A percentile compares a stretch with the other conserved stretches of the same genome.
Evolutionary conservation across 1,284 basidiomycete species (phyloP).

Genomic region (Malassezia caprae): DNA sequence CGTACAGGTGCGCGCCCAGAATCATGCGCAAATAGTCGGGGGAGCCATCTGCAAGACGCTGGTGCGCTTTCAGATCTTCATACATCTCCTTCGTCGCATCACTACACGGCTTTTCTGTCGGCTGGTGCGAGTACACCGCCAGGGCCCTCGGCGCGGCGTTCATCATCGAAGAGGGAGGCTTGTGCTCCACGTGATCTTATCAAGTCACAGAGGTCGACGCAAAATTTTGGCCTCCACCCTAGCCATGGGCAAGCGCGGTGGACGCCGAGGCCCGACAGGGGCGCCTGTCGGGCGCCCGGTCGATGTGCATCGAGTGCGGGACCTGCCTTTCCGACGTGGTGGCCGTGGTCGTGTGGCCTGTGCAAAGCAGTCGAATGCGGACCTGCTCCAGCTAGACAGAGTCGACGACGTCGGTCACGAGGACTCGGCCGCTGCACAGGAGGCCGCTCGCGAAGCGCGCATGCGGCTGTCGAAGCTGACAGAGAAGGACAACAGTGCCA

Average conservation of each 20-base stretch:
- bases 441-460: constrained; percentile 1
- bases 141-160: neutral
- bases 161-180: neutral
- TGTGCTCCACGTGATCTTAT: neutral
- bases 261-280: neutral
- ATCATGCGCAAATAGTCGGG: constrained; percentile 92
- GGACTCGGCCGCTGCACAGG: neutral
- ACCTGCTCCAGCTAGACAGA: constrained; percentile 11
- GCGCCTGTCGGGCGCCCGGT: neutral
- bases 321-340: constrained; percentile 2
- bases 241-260: constrained; percentile 4
- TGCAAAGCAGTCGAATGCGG: constrained; percentile 12
- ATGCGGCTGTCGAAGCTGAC: constrained; percentile 6
- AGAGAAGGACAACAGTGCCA: constrained; percentile 42
- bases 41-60: constrained; percentile 60
- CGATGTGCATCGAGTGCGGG: neutral
- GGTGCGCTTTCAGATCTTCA: constrained; percentile 60
- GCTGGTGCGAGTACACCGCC: constrained; percentile 2
- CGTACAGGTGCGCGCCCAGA: constrained; percentile 84
- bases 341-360: constrained; percentile 11
- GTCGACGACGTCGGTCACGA: neutral
- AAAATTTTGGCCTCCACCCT: neutral
- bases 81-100: constrained; percentile 49
- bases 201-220: neutral
- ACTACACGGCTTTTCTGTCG: neutral